Conservation (phyloP, 441 rosid genomes). For the Arabidopsis lyrata region DNA sequence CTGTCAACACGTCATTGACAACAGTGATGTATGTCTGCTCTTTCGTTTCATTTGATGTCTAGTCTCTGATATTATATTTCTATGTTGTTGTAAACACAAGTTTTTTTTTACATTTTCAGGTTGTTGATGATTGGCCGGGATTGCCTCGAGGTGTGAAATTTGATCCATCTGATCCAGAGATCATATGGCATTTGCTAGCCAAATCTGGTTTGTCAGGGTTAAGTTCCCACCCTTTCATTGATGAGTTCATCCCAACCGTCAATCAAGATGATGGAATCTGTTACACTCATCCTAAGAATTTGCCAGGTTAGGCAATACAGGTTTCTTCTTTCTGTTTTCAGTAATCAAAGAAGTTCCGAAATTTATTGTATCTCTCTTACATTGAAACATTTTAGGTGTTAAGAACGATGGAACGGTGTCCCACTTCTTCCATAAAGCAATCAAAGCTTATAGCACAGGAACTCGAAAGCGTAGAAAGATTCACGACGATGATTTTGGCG, state of each 20-base stretch:
- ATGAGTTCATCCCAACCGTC: constrained; percentile 86
- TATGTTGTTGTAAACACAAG: neutral
- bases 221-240: constrained; percentile 73
- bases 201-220: constrained; percentile 59
- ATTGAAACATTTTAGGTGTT: constrained; percentile 57
- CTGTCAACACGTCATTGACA: constrained; percentile 79
- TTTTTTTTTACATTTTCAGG: constrained; percentile 52
- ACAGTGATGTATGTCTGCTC: constrained; percentile 64
- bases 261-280: constrained; percentile 91
- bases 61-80: neutral
- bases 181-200: constrained; percentile 84
- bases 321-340: constrained; percentile 20
- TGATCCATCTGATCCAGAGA: constrained; percentile 95
- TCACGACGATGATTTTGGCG: constrained; percentile 75
- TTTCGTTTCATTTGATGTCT: neutral
- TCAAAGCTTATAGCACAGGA: constrained; percentile 93
- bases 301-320: constrained; percentile 68
- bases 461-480: constrained; percentile 94
- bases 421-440: constrained; percentile 88
- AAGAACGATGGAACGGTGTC: constrained; percentile 77
- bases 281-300: constrained; percentile 91
- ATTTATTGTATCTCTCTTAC: neutral
- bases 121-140: constrained; percentile 86
- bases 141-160: constrained; percentile 91
- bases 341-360: constrained; percentile 8